Evolutionary conservation across 2,329 filamentous ascomycete species (phyloP).

Genomic region (Huntiella savannae): DNA sequence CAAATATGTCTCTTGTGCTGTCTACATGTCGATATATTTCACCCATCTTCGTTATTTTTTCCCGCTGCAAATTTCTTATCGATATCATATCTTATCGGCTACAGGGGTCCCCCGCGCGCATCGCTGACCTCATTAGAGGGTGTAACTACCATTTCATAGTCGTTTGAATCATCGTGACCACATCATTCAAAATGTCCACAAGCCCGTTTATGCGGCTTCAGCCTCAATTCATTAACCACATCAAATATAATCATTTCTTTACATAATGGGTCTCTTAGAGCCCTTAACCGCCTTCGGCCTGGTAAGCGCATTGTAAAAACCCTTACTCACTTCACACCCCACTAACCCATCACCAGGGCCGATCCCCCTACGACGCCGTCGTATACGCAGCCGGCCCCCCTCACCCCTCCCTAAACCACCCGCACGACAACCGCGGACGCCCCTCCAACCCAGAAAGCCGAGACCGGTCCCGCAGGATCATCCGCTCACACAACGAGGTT

Average conservation of each 20-base stretch:
- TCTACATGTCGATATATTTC: no score
- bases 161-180: no score
- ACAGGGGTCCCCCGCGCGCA: not conserved
- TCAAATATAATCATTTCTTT: no score
- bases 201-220: not conserved
- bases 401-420: slow-evolving; percentile 22
- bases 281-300: slow-evolving; percentile 37
- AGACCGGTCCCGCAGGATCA: slow-evolving; percentile 35
- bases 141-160: no score
- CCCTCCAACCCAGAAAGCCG: slow-evolving; percentile 36
- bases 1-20: no score
- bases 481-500: slow-evolving; percentile 42
- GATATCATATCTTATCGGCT: slow-evolving; percentile 10
- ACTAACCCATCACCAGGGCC: slow-evolving; percentile 23
- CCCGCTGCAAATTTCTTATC: slow-evolving; percentile 12
- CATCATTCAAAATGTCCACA: not conserved
- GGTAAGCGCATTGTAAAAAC: slow-evolving; percentile 20
- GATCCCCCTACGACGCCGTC: slow-evolving; percentile 41
- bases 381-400: slow-evolving; percentile 29
- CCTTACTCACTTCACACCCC: not conserved
- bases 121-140: not conserved
- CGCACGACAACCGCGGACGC: slow-evolving; percentile 36
- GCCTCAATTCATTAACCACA: no score
- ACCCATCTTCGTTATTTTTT: slow-evolving; percentile 5
- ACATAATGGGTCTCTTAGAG: slow-evolving; percentile 32